Conservation (phyloP, 345 rosid species). For the Populus pruinosa region DNA sequence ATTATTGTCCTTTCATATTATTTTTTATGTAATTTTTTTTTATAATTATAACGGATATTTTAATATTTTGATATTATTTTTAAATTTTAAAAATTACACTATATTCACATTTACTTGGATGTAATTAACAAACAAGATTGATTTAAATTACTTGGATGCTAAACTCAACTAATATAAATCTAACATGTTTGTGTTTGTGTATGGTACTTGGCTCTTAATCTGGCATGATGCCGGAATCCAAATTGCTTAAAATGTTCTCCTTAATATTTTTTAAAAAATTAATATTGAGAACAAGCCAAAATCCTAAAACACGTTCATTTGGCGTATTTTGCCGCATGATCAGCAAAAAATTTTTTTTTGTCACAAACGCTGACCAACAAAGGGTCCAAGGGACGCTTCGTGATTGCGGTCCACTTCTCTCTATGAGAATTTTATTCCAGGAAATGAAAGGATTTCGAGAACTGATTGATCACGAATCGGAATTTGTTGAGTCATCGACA, state of each 20-base stretch:
- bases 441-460: background rate
- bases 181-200: too few species aligned
- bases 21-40: too few species aligned
- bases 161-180: accelerated
- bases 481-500: slow-evolving; percentile 47
- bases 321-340: background rate
- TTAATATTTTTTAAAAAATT: too few species aligned
- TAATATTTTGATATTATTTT: too few species aligned
- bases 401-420: background rate
- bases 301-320: background rate
- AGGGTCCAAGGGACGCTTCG: too few species aligned
- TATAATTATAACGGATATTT: too few species aligned
- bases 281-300: too few species aligned
- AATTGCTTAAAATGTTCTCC: too few species aligned
- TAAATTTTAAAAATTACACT: too few species aligned
- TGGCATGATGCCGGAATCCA: accelerated
- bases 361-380: background rate
- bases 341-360: background rate
- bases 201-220: too few species aligned
- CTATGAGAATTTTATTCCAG: background rate
- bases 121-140: accelerated
- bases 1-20: too few species aligned
- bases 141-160: accelerated
- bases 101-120: accelerated
- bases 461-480: background rate